Conservation (phyloP, 2,329 filamentous ascomycete species). For the Rugonectria rugulosa region DNA sequence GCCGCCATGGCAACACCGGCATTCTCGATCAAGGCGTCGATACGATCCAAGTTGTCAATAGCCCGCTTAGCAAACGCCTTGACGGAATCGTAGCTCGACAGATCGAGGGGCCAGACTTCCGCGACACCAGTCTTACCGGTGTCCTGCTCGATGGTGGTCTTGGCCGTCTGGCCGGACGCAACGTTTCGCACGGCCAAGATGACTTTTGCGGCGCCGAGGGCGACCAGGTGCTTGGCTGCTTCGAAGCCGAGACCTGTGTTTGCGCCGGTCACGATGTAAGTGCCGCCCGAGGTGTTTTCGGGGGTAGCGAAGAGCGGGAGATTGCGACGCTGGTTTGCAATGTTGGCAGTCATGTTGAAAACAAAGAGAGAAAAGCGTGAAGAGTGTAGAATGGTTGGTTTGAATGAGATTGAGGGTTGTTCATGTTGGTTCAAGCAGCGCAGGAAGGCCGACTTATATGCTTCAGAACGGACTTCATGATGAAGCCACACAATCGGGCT, state of each 20-base stretch:
- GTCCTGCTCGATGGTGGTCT: slow-evolving; percentile 17
- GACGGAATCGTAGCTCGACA: slow-evolving; percentile 26
- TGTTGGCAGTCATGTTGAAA: not conserved
- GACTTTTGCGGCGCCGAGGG: slow-evolving; percentile 45
- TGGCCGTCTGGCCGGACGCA: slow-evolving; percentile 13
- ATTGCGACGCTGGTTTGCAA: slow-evolving; percentile 1
- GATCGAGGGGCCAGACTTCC: slow-evolving; percentile 21
- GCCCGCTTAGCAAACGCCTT: slow-evolving; percentile 45
- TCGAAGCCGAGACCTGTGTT: slow-evolving; percentile 52
- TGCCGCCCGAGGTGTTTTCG: slow-evolving; percentile 26
- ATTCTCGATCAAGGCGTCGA: slow-evolving; percentile 54
- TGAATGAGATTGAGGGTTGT: not conserved
- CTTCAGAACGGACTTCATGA: no score
- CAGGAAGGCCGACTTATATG: not conserved
- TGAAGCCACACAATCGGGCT: not conserved
- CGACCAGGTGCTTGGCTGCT: slow-evolving; percentile 48
- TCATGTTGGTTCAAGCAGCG: not conserved
- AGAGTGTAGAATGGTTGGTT: not conserved
- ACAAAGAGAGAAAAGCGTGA: not conserved
- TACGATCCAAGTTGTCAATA: slow-evolving; percentile 42
- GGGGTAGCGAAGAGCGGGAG: slow-evolving; percentile 18
- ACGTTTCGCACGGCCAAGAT: slow-evolving; percentile 43
- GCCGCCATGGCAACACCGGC: slow-evolving; percentile 37
- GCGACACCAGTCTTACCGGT: slow-evolving; percentile 17
- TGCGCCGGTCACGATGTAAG: slow-evolving; percentile 49